Base-by-base conservation (phyloP, 164 flowering plant genomes). In the Sedum album region DNA sequence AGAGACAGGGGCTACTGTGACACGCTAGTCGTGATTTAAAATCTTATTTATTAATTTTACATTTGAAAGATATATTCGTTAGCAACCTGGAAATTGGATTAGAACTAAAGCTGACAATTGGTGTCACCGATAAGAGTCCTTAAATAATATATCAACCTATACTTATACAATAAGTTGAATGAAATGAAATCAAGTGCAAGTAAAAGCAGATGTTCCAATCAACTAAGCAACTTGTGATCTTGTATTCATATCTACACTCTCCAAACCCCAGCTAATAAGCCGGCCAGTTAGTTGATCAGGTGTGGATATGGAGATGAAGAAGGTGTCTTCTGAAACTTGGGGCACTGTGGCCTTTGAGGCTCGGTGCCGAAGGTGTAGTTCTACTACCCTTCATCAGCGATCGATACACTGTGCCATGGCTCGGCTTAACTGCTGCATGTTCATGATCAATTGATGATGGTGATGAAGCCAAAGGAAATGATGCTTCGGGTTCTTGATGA, bases 371-470 rank as follows among this genome's bases (percentile, higher is more conserved):
- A 25, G 61, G 61, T 7, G 31, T 10, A 14, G 61, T 55, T 26
- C 61, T 28, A n/a, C n/a, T n/a, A 55, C 61, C 61, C 61, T 55
- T 55, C 61, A 55, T 55, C 7, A 55, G 31, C 25, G 61, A 55
- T 18, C 17, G 18, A 11, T 11, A 26, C 61, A 55, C 61, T 2
- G 31, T 11, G 18, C 31, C 31, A 18, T 11, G 31, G 18, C 18
- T 53, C 5, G 57, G 25, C 18, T 44, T 10, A 3, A 44, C 4
- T 21, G 25, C 26, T 8, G 6, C 26, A 21, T 51, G 23, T 51
- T 21, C 5, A 21, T 5, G 57, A 8, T 51, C 57, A 26, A 21
- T 21, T 25, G 61, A 55, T 26, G 61, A 1, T 14, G 61, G 11
- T 26, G 61, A 8, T 25, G 31, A 20, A 18, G 25, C 10, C 55